A percentile compares a stretch with the other conserved stretches of the same genome.
phyloP scores from a whole-genome alignment of 129 eudicot species.

The sunflower (Helianthus annuus) region DNA sequence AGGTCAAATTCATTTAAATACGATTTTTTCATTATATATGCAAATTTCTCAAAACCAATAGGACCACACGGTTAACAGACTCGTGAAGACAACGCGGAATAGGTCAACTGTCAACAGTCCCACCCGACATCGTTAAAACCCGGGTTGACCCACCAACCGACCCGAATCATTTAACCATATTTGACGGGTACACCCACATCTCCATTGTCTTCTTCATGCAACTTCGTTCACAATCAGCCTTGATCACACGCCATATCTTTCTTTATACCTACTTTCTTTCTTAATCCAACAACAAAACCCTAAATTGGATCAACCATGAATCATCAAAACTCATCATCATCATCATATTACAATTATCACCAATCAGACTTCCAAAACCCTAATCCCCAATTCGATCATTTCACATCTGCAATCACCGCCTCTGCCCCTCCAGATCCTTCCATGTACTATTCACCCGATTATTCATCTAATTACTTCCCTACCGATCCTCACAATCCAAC shows the following conservation, averaged over 20 bases:
- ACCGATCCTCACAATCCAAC: slow-evolving; percentile 21
- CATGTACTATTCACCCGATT: slow-evolving; percentile 32
- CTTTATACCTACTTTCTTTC: no score
- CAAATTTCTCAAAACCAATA: no score
- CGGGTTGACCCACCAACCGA: not conserved
- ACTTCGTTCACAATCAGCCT: slow-evolving; percentile 14
- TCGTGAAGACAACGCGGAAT: not conserved
- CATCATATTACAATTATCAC: slow-evolving; percentile 46
- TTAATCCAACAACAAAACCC: slow-evolving; percentile 13
- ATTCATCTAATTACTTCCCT: slow-evolving; percentile 30
- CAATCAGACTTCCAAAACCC: slow-evolving; percentile 55
- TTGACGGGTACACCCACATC: slow-evolving; percentile 31
- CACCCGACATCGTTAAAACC: slow-evolving; percentile 1
- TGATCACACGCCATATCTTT: slow-evolving; percentile 23
- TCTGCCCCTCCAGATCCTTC: slow-evolving; percentile 72
- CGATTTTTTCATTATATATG: no score
- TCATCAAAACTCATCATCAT: slow-evolving; percentile 43
- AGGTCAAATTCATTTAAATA: no score
- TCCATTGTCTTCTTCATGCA: slow-evolving; percentile 13
- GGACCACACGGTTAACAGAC: not conserved
- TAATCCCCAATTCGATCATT: slow-evolving; percentile 23
- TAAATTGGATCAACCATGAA: slow-evolving; percentile 18
- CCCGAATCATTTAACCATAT: not conserved
- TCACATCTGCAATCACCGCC: slow-evolving; percentile 39
- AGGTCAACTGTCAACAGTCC: not conserved